Percentiles rank a stretch among this genome's conserved stretches.
Evolutionary conservation across 441 rosid species (phyloP).

Genomic region (Populus trichocarpa): DNA sequence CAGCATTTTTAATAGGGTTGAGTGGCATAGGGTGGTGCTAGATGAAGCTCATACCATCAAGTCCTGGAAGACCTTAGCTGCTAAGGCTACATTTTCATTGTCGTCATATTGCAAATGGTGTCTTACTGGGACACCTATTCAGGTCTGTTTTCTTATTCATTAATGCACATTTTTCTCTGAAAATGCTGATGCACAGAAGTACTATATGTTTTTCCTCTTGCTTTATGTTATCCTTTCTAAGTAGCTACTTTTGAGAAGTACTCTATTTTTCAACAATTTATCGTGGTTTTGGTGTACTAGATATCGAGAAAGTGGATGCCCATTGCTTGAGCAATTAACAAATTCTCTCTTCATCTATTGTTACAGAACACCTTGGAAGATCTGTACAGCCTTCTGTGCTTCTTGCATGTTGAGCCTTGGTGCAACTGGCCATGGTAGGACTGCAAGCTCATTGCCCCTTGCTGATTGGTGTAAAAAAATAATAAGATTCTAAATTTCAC

Average conservation of each 20-base stretch:
- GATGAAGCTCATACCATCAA: conserved; percentile 3
- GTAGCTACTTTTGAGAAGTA: no score
- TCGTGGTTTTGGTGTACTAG: not conserved
- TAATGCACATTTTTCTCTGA: not conserved
- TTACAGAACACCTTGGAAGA: conserved; percentile 2
- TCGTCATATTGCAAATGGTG: not conserved
- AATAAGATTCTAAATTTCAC: no score
- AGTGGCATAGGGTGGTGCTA: not conserved
- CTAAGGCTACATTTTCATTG: not conserved
- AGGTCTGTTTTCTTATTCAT: not conserved
- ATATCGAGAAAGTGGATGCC: not conserved
- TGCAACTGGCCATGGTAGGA: not conserved
- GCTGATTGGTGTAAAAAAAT: not conserved
- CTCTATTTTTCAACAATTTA: not conserved
- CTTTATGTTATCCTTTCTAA: no score
- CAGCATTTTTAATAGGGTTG: not conserved
- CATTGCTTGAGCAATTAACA: not conserved
- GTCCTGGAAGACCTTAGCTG: not conserved
- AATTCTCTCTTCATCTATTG: not conserved
- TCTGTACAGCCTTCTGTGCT: conserved; percentile 1
- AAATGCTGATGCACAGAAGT: no score
- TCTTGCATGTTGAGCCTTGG: not conserved
- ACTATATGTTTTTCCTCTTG: no score
- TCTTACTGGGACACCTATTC: conserved; percentile 1
- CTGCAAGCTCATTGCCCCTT: not conserved